Evolutionary conservation across 31 red algal species (phyloP), one percentile per base, ranked within the genome.

Genomic region (Asparagopsis taxiformis): DNA sequence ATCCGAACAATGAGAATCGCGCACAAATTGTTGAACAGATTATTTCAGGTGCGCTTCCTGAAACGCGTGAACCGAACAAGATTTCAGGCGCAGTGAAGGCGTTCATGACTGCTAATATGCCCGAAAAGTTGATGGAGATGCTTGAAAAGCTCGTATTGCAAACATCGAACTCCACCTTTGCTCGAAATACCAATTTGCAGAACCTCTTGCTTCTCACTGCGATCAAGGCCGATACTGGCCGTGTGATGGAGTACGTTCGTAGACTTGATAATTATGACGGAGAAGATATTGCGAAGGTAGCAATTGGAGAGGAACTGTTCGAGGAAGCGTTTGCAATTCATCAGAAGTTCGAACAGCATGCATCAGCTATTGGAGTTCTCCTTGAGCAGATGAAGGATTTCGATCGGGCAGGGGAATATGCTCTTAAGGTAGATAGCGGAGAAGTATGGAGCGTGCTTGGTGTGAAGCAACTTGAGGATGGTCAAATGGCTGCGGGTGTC

Each of bases 171-270:
- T 68, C 87, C 24, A 78, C 85, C 1, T 99, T 99, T 68, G 58
- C 97, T 1, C 70, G 87, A 55, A 99, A 95, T 49, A 85, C 79
- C 24, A 95, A 92, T 33, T 68, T 99, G 54, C 97, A 99, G 77
- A 99, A 99, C 53, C 80, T 99, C 52, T 82, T 99, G 7, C 88
- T 99, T 51, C 71, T 99, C 52, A 99, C 97, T 8, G 84, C 97
- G 41, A 95, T 99, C 59, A 88, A 87, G 26, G 87, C 97, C 11
- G 97, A 92, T 33, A 70, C 84, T 28, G 71, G 62, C 57, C 89
- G 97, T 32, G 92, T 93, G 24, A 84, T 85, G 68, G 92, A 96
- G 56, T 93, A 96, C 55, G 67, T 99, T 11, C 89, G 92, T 20
- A 87, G 89, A 6, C 70, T 99, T 55, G 97, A 99, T 33, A 90